Evolutionary conservation across 768 basidiomycete species (phyloP).

Genomic region (Auricularia sp.): DNA sequence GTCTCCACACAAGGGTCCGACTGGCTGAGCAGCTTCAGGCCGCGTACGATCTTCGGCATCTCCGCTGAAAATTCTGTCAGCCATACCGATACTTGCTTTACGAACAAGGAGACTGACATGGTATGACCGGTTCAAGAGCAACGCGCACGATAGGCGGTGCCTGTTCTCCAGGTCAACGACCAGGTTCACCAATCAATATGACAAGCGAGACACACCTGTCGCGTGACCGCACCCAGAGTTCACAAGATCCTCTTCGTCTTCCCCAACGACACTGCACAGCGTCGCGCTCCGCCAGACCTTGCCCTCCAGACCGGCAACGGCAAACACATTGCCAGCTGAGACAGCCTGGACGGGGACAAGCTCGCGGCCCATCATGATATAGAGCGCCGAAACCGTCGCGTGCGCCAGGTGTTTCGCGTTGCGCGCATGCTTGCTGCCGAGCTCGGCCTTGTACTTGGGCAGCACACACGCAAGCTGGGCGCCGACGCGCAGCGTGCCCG

Average conservation of each 20-base stretch:
- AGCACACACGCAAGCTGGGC: constrained; percentile 61
- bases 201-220: constrained; percentile 38
- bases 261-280: constrained; percentile 48
- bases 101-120: constrained; percentile 25
- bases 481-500: constrained; percentile 66
- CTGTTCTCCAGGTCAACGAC: constrained; percentile 27
- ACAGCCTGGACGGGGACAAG: constrained; percentile 77
- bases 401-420: constrained; percentile 58
- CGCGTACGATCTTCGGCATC: constrained; percentile 80
- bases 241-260: constrained; percentile 45
- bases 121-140: constrained; percentile 73
- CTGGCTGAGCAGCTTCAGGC: constrained; percentile 82
- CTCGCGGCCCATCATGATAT: constrained; percentile 97
- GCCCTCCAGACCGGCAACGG: constrained; percentile 80
- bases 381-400: constrained; percentile 65
- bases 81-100: neutral
- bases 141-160: constrained; percentile 88
- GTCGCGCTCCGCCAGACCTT: constrained; percentile 88
- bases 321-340: constrained; percentile 89
- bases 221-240: constrained; percentile 70
- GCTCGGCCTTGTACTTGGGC: constrained; percentile 70
- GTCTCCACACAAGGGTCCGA: constrained; percentile 97
- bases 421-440: constrained; percentile 52
- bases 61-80: constrained; percentile 36
- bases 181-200: too few relatives aligned